A percentile compares a stretch with the other conserved stretches of the same genome.
These are phyloP conservation scores for Candida dajiaensis DNA, from an alignment of 805 yeast genomes.

Conservation along the genomic window DNA sequence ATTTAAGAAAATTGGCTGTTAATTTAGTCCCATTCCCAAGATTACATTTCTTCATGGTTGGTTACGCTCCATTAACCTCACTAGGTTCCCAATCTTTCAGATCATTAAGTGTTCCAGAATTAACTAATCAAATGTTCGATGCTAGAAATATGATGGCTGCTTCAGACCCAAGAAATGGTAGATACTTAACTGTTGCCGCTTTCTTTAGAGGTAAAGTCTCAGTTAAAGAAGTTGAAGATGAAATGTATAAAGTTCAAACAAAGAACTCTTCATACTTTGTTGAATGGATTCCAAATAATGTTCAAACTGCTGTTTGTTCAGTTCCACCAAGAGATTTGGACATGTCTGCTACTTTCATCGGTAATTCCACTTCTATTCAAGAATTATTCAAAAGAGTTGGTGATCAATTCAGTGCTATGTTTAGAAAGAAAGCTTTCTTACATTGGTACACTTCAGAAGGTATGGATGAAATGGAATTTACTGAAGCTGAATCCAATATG, in stretches of 20 bases:
- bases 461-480: conserved; percentile 99
- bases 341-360: conserved; percentile 89
- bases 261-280: conserved; percentile 95
- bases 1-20: conserved; percentile 96
- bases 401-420: conserved; percentile 95
- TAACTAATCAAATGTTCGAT: conserved; percentile 96
- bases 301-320: conserved; percentile 98
- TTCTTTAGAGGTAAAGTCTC: conserved; percentile 98
- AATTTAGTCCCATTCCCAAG: conserved; percentile 99
- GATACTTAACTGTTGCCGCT: conserved; percentile 97
- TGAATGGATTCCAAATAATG: conserved; percentile 99
- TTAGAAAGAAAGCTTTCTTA: conserved; percentile 97
- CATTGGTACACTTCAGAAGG: conserved; percentile 99
- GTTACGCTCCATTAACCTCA: conserved; percentile 93
- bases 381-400: conserved; percentile 98
- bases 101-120: conserved; percentile 89
- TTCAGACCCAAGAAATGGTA: conserved; percentile 95
- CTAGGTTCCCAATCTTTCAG: conserved; percentile 91
- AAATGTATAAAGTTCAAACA: conserved; percentile 88
- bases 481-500: conserved; percentile 97
- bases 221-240: conserved; percentile 94
- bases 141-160: conserved; percentile 99
- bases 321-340: conserved; percentile 87
- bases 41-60: conserved; percentile 98
- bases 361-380: conserved; percentile 96